Conservation (phyloP, 805 yeast species). For the Dipodascopsis uninucleata region DNA sequence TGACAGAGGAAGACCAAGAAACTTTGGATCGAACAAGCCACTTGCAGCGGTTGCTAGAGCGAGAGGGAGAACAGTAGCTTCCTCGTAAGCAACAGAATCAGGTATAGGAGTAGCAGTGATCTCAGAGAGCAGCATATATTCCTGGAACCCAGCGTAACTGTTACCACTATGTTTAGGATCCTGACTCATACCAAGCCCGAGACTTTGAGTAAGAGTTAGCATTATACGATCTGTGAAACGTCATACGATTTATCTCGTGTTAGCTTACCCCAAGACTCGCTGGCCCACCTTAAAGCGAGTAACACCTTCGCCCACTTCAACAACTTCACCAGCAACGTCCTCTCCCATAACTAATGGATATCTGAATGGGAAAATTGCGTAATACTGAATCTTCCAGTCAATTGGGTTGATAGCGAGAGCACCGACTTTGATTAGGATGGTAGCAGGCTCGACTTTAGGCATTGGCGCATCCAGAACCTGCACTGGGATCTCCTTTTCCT, state of each 20-base stretch:
- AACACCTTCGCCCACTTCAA: conserved; percentile 27
- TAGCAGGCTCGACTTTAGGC: conserved; percentile 19
- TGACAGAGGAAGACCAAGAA: conserved; percentile 3
- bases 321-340: conserved; percentile 30
- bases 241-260: not conserved
- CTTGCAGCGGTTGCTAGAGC: conserved; percentile 19
- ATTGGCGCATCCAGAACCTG: conserved; percentile 8
- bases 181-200: conserved; percentile 12
- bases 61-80: conserved; percentile 27
- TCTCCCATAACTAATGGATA: conserved; percentile 24
- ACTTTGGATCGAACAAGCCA: conserved; percentile 1
- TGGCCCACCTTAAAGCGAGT: conserved; percentile 28
- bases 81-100: conserved; percentile 16
- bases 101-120: conserved; percentile 22
- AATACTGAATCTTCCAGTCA: conserved; percentile 19
- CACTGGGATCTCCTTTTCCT: no score
- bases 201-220: conserved; percentile 5
- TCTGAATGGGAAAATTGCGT: conserved; percentile 1
- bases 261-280: conserved; percentile 17
- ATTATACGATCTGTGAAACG: conserved; percentile 1
- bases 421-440: conserved; percentile 25
- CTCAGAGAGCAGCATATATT: conserved; percentile 13
- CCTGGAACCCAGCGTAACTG: conserved; percentile 25
- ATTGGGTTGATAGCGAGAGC: conserved; percentile 30
- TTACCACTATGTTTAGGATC: not conserved